phyloP scores from a whole-genome alignment of 352 stramenopile genomes.

The Globisporangium acanthophoron region DNA sequence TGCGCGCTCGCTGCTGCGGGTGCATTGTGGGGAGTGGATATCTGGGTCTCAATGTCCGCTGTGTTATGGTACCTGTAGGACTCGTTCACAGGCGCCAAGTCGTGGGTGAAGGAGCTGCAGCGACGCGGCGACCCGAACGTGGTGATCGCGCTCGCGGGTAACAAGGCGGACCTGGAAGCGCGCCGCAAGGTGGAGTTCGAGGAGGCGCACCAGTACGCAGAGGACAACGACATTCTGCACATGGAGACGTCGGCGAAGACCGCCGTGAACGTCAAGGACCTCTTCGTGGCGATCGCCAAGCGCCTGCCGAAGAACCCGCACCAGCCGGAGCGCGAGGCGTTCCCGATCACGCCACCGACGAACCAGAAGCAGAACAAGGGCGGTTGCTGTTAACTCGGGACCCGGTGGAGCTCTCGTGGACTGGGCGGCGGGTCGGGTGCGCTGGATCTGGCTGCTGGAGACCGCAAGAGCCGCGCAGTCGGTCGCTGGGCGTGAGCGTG shows the following conservation, averaged over 20 bases:
- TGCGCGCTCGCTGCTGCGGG: slow-evolving; percentile 16
- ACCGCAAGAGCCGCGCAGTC: too few relatives aligned
- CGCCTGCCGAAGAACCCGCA: slow-evolving; percentile 77
- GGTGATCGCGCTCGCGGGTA: slow-evolving; percentile 95
- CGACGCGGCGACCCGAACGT: slow-evolving; percentile 96
- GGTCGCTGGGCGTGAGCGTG: too few relatives aligned
- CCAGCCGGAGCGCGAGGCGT: slow-evolving; percentile 78
- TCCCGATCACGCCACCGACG: slow-evolving; percentile 74
- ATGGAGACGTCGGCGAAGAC: slow-evolving; percentile 99
- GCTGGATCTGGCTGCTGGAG: too few relatives aligned
- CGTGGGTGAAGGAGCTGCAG: slow-evolving; percentile 99
- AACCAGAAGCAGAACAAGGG: slow-evolving; percentile 66
- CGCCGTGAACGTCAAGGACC: slow-evolving; percentile 97
- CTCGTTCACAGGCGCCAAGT: slow-evolving; percentile 97
- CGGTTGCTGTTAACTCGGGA: slow-evolving; percentile 68
- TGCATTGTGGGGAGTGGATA: neutral
- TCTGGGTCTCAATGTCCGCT: neutral
- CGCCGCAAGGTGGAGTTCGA: slow-evolving; percentile 96
- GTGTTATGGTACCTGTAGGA: slow-evolving; percentile 44
- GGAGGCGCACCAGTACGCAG: slow-evolving; percentile 97
- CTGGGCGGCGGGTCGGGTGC: too few relatives aligned
- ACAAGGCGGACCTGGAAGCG: slow-evolving; percentile 98
- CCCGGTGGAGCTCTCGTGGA: too few relatives aligned
- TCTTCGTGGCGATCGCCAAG: slow-evolving; percentile 98
- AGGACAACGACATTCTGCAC: slow-evolving; percentile 98